Evolutionary conservation across 73 alveolate species (phyloP).

Genomic region (Tetrahymena borealis): DNA sequence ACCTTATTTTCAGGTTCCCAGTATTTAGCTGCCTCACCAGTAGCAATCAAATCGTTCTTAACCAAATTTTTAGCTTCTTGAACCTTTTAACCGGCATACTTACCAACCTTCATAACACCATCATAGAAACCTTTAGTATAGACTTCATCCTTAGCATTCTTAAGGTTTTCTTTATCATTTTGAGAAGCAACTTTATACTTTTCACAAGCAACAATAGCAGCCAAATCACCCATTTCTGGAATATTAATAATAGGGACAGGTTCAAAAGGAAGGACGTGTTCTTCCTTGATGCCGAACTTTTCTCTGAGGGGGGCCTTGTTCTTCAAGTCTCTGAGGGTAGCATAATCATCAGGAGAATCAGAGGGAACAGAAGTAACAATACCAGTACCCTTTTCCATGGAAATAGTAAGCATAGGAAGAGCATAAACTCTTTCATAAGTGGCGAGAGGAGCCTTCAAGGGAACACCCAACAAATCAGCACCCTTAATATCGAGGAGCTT

Average conservation of each 20-base stretch:
- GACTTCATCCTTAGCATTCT: conserved; percentile 87
- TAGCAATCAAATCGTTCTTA: conserved; percentile 61
- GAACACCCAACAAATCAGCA: conserved; percentile 77
- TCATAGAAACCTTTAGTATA: conserved; percentile 92
- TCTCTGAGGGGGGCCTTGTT: conserved; percentile 78
- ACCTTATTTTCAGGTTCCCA: conserved; percentile 97
- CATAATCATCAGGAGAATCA: conserved; percentile 97
- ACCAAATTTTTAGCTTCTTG: conserved; percentile 76
- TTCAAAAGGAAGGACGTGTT: conserved; percentile 74
- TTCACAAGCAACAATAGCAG: conserved; percentile 82
- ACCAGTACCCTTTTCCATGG: conserved; percentile 97
- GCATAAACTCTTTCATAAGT: conserved; percentile 79
- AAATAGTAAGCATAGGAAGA: conserved; percentile 91
- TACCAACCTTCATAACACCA: conserved; percentile 88
- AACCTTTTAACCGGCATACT: conserved; percentile 75
- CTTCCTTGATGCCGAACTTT: conserved; percentile 77
- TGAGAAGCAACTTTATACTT: conserved; percentile 72
- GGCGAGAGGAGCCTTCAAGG: conserved; percentile 87
- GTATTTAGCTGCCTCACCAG: conserved; percentile 80
- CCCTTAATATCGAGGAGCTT: conserved; percentile 68
- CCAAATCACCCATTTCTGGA: conserved; percentile 65
- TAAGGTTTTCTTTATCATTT: conserved; percentile 78
- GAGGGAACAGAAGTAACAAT: conserved; percentile 96
- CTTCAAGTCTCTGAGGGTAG: conserved; percentile 83
- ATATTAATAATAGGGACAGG: conserved; percentile 89